A percentile compares a stretch with the other conserved stretches of the same genome.
Conservation (phyloP, 257 asterid genomes). For the Ballota nigra region DNA sequence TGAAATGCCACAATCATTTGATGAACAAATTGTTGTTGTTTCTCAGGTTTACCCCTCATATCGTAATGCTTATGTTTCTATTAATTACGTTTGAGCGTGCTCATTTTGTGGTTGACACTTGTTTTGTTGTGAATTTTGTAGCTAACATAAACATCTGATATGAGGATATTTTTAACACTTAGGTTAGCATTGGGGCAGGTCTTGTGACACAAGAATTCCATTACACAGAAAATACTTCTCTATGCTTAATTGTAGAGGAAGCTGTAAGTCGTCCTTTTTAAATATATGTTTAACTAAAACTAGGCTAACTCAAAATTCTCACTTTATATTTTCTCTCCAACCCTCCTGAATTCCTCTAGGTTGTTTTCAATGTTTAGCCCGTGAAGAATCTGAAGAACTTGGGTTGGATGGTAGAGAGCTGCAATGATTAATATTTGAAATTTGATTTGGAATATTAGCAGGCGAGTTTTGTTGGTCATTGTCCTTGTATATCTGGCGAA, state of each 20-base stretch:
- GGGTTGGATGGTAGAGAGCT: slow-evolving; percentile 85
- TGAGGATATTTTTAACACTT: slow-evolving; percentile 96
- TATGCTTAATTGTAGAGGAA: neutral
- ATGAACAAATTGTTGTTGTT: slow-evolving; percentile 90
- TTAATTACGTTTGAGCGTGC: slow-evolving; percentile 6
- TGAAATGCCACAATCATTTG: slow-evolving; percentile 72
- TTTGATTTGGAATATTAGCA: slow-evolving; percentile 89
- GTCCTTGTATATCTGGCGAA: neutral
- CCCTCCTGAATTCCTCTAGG: too few species aligned
- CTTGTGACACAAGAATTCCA: neutral
- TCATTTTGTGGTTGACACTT: slow-evolving; percentile 13
- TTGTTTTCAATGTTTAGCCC: slow-evolving; percentile 79
- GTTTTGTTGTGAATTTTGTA: slow-evolving; percentile 39
- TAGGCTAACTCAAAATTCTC: neutral
- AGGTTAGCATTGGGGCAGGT: slow-evolving; percentile 45
- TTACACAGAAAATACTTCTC: neutral
- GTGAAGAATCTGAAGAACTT: slow-evolving; percentile 85
- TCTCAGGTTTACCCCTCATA: slow-evolving; percentile 65
- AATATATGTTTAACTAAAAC: too few species aligned
- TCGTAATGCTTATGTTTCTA: neutral
- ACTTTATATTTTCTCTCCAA: too few species aligned
- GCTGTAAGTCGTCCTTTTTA: neutral
- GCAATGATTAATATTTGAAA: slow-evolving; percentile 71
- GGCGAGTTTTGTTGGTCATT: slow-evolving; percentile 32
- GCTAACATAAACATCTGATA: slow-evolving; percentile 95